A percentile compares a stretch with the other conserved stretches of the same genome.
Evolutionary conservation across 192 early-diverging fungal genomes (phyloP).

Genomic region (Podila clonocystis): DNA sequence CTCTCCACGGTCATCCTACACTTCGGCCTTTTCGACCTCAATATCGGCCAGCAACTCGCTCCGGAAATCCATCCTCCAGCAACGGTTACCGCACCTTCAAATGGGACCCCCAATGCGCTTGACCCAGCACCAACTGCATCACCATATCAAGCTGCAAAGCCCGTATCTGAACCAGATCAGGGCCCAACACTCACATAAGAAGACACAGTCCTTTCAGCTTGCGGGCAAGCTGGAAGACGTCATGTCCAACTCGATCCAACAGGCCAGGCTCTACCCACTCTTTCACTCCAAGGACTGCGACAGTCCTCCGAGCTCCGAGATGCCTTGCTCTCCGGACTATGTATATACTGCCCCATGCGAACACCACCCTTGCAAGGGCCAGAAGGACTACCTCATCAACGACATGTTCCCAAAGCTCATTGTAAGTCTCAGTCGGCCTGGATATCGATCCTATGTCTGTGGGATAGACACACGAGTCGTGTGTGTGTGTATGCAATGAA

Average conservation of each 20-base stretch:
- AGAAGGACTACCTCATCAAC: slow-evolving; percentile 45
- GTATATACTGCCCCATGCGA: slow-evolving; percentile 49
- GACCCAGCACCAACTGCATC: slow-evolving; percentile 14
- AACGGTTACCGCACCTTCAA: slow-evolving; percentile 22
- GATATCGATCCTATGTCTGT: too few species aligned
- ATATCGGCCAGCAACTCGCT: slow-evolving; percentile 9
- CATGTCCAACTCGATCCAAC: slow-evolving; percentile 17
- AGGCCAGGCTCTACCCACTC: background rate
- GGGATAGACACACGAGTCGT: too few species aligned
- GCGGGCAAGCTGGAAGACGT: slow-evolving; percentile 44
- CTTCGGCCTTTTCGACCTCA: background rate
- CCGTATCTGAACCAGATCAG: background rate
- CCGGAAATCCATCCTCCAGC: slow-evolving; percentile 16
- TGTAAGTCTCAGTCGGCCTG: slow-evolving; percentile 13
- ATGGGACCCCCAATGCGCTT: slow-evolving; percentile 3
- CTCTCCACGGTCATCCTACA: background rate
- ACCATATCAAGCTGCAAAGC: background rate
- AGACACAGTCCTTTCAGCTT: slow-evolving; percentile 38
- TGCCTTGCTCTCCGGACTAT: background rate
- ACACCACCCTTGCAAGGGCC: slow-evolving; percentile 51
- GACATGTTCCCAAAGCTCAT: slow-evolving; percentile 52
- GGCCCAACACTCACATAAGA: slow-evolving; percentile 19
- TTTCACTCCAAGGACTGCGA: slow-evolving; percentile 7
- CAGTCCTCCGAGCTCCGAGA: background rate
- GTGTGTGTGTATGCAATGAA: too few species aligned